Evolutionary conservation across 345 rosid genomes (phyloP).

Genomic region (Brassica incana): DNA sequence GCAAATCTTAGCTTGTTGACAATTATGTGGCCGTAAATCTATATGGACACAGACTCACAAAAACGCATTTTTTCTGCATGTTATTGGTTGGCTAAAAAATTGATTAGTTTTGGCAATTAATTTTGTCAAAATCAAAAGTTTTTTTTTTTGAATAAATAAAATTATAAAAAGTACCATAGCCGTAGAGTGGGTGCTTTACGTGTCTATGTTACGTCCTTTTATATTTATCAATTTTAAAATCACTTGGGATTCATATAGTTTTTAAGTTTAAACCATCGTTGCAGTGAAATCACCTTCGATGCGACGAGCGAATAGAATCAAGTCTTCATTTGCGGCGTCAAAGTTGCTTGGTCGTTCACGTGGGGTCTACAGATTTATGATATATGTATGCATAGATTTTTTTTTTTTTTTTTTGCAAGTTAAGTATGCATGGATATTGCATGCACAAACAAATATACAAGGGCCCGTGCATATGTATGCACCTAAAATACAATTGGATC

Average conservation of each 20-base stretch:
- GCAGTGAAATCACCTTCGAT: neutral
- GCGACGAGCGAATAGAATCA: slow-evolving; percentile 1
- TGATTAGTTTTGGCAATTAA: neutral
- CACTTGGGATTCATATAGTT: neutral
- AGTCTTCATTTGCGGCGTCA: slow-evolving; percentile 41
- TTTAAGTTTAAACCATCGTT: slow-evolving; percentile 26
- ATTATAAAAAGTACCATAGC: neutral
- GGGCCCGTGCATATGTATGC: neutral
- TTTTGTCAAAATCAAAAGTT: slow-evolving; percentile 10
- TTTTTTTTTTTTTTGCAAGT: neutral
- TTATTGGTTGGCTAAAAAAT: slow-evolving; percentile 16
- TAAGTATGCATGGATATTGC: neutral
- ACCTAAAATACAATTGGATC: slow-evolving; percentile 7
- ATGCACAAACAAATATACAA: neutral
- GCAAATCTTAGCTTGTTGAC: neutral
- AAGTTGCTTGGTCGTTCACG: slow-evolving; percentile 28
- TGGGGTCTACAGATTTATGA: slow-evolving; percentile 28
- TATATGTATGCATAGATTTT: neutral
- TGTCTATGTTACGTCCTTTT: slow-evolving; percentile 13
- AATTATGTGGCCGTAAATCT: slow-evolving; percentile 1
- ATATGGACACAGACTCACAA: slow-evolving; percentile 4
- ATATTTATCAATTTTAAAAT: neutral
- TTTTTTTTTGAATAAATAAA: neutral
- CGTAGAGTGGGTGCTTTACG: slow-evolving; percentile 13
- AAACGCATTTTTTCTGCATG: slow-evolving; percentile 1